Evolutionary conservation across 1,284 basidiomycete genomes (phyloP).

Genomic region (Sphagnurus paluster): DNA sequence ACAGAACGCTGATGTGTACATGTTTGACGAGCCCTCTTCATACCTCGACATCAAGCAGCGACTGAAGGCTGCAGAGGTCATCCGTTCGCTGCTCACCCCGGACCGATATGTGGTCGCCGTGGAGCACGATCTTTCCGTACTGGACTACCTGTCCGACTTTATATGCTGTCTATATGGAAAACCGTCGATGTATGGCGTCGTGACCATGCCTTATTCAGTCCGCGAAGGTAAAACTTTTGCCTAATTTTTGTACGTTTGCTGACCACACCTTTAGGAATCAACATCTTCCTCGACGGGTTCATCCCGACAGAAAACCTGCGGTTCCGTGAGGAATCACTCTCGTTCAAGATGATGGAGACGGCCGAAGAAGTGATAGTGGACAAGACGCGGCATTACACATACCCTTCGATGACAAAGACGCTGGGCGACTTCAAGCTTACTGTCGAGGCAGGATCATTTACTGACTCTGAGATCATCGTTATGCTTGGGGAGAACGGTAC

Average conservation of each 20-base stretch:
- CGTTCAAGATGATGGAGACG: constrained; percentile 95
- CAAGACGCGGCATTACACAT: constrained; percentile 84
- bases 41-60: constrained; percentile 96
- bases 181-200: constrained; percentile 95
- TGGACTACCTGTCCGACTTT: constrained; percentile 97
- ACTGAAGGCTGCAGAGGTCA: constrained; percentile 93
- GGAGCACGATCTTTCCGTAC: constrained; percentile 95
- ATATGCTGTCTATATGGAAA: constrained; percentile 97
- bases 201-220: constrained; percentile 96
- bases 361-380: constrained; percentile 85
- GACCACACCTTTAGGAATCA: too few species aligned
- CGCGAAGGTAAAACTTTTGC: constrained; percentile 72
- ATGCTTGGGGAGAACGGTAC: constrained; percentile 98
- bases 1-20: constrained; percentile 92
- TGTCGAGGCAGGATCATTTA: constrained; percentile 84
- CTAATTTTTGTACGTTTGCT: too few species aligned
- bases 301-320: constrained; percentile 98
- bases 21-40: constrained; percentile 97
- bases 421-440: constrained; percentile 92
- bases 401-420: constrained; percentile 95
- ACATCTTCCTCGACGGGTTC: constrained; percentile 97
- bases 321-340: constrained; percentile 91
- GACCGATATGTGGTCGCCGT: constrained; percentile 93
- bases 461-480: constrained; percentile 96
- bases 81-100: constrained; percentile 80